Evolutionary conservation across 176 grass and related monocot species (phyloP), one percentile per base, ranked within the genome.

Genomic region (Aegilops bicornis): DNA sequence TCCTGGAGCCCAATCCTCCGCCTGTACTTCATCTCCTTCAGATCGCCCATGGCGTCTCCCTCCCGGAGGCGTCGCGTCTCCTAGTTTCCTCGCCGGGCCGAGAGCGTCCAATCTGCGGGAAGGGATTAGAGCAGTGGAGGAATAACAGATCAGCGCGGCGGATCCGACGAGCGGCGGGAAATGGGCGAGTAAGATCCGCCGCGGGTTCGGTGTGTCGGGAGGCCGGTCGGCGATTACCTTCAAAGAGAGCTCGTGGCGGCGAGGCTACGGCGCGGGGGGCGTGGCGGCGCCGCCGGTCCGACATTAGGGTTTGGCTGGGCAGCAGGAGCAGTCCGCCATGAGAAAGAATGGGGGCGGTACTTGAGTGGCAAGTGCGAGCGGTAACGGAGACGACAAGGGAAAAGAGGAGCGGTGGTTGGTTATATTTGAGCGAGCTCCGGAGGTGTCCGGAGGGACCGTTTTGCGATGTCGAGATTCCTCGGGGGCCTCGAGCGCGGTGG

Each of bases 21-120:
- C 79, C 86, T 88, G 78, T 91, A 88, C 86, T 91, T 91, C 86
- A 91, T 88, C 82, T 91, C 90, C 86, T 91, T 91, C 86, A 85
- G 86, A 88, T 88, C 86, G 78, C 82, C 90, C 90, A 88, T 93
- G 75, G 85, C 78, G 89, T 82, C 87, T 72, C 61, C 50, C 50
- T 54, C 52, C 71, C 69, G 47, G 24, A 82, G 75, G 80, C 74
- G 24, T 73, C 50, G 27, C 84, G 42, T 8, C 80, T 82, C 84
- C 89, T 42, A 48, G 78, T 47, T 54, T 35, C 12, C 31, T 63
- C 79, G 20, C 50, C 48, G 31, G 62, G 85, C 71, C 75, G 82
- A 42, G 70, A 42, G 59, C 39, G 4, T 5, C 24, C 24, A 22
- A 65, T 27, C 5, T 3, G 54, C 24, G 23, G 1, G 24, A 64